Percentiles rank a stretch among this genome's conserved stretches.
phyloP scores from a whole-genome alignment of 1,284 basidiomycete species.

The Tilletia walkeri region DNA sequence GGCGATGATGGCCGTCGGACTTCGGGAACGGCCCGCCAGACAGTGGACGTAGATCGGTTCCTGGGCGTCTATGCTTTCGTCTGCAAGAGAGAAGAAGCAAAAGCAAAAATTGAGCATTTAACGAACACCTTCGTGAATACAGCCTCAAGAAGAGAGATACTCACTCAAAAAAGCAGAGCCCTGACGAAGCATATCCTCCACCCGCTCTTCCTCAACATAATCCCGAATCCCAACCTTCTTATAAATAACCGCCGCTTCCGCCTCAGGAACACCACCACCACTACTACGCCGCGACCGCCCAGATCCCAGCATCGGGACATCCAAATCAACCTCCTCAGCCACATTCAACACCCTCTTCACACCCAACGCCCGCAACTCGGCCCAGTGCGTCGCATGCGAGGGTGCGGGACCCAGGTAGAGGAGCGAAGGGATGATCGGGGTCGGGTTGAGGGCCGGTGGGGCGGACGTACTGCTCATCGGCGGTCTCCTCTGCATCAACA shows the following conservation, averaged over 20 bases:
- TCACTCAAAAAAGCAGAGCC: conserved; percentile 12
- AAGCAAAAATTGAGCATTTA: background rate
- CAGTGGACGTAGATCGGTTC: conserved; percentile 17
- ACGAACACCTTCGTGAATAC: background rate
- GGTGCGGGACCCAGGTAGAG: conserved; percentile 16
- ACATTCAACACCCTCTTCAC: conserved; percentile 14
- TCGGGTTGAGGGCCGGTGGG: conserved; percentile 10
- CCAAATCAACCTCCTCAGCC: conserved; percentile 10
- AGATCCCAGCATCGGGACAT: background rate
- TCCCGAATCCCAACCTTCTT: conserved; percentile 17
- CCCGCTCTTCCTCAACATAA: conserved; percentile 11
- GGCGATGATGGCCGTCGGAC: conserved; percentile 16
- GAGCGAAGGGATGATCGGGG: conserved; percentile 9
- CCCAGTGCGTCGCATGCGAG: background rate
- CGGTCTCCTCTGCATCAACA: background rate
- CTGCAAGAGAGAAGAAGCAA: background rate
- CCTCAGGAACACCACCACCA: background rate
- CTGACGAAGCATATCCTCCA: conserved; percentile 15
- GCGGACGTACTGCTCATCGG: background rate
- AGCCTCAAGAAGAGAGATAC: background rate
- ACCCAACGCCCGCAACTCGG: conserved; percentile 4
- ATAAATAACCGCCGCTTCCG: background rate
- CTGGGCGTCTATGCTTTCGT: background rate
- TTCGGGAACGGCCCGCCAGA: background rate
- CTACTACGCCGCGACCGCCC: background rate